Percentiles rank a stretch among this genome's conserved stretches.
phyloP scores from a whole-genome alignment of 768 basidiomycete genomes.

The Rhizopogon rudus region DNA sequence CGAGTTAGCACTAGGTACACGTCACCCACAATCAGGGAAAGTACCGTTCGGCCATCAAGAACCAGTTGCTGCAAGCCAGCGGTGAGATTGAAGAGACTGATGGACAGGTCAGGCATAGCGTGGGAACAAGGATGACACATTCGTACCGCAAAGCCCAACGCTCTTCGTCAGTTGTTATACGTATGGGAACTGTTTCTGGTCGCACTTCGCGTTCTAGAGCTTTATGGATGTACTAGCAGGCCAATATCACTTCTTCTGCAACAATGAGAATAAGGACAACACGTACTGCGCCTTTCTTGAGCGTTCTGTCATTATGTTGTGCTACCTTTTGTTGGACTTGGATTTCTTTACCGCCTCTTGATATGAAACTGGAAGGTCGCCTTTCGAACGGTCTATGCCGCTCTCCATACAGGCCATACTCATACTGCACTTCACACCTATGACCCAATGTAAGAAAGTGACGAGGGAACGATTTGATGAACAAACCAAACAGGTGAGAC shows the following conservation, averaged over 20 bases:
- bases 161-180: slow-evolving; percentile 55
- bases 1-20: not conserved
- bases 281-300: slow-evolving; percentile 52
- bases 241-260: not conserved
- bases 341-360: slow-evolving; percentile 58
- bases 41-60: slow-evolving; percentile 46
- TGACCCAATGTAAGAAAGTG: slow-evolving; percentile 1
- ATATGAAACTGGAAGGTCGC: slow-evolving; percentile 53
- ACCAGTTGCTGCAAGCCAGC: slow-evolving; percentile 53
- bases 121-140: not conserved
- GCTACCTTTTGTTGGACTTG: slow-evolving; percentile 47
- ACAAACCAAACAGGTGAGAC: slow-evolving; percentile 55
- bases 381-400: slow-evolving; percentile 42
- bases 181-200: slow-evolving; percentile 50
- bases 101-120: not conserved
- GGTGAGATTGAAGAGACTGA: slow-evolving; percentile 71
- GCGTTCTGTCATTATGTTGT: slow-evolving; percentile 45
- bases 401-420: slow-evolving; percentile 65
- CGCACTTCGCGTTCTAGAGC: slow-evolving; percentile 69
- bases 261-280: not conserved
- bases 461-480: not conserved
- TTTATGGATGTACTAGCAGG: slow-evolving; percentile 63
- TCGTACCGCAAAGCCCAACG: slow-evolving; percentile 71
- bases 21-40: not conserved
- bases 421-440: slow-evolving; percentile 80